phyloP scores from a whole-genome alignment of 768 basidiomycete species.

The Psilocybe tampanensis region DNA sequence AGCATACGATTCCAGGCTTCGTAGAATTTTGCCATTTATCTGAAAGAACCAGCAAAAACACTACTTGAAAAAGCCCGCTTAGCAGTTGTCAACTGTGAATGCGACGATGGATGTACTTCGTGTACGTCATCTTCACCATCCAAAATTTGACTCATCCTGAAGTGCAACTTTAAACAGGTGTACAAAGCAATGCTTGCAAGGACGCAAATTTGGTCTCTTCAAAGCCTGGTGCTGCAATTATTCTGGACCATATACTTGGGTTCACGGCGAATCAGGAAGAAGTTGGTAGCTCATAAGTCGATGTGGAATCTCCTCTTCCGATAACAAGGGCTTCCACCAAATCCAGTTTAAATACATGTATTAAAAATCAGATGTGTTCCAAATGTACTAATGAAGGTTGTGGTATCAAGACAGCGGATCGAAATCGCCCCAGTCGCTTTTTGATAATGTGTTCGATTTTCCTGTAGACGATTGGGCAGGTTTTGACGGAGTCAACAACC shows the following conservation, averaged over 20 bases:
- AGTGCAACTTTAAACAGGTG: constrained; percentile 44
- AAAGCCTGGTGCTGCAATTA: constrained; percentile 72
- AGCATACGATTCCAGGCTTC: constrained; percentile 5
- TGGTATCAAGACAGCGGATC: constrained; percentile 63
- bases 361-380: too few species aligned
- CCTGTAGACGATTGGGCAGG: constrained; percentile 54
- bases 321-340: too few species aligned
- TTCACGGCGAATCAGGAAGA: neutral
- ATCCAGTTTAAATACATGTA: too few species aligned
- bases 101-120: constrained; percentile 66
- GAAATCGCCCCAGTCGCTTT: constrained; percentile 81
- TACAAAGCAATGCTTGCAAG: constrained; percentile 64
- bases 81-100: constrained; percentile 61
- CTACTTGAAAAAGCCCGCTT: constrained; percentile 62
- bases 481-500: constrained; percentile 65
- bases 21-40: neutral
- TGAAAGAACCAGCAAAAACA: constrained; percentile 45
- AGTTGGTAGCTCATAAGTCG: neutral
- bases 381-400: too few species aligned
- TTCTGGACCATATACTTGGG: constrained; percentile 56
- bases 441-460: constrained; percentile 49
- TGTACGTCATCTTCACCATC: constrained; percentile 45
- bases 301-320: too few species aligned
- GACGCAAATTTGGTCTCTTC: constrained; percentile 75
- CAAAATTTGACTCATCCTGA: neutral